These are phyloP conservation scores for Globisporangium splendens DNA, from an alignment of 352 stramenopile species.

Conservation along the genomic window DNA sequence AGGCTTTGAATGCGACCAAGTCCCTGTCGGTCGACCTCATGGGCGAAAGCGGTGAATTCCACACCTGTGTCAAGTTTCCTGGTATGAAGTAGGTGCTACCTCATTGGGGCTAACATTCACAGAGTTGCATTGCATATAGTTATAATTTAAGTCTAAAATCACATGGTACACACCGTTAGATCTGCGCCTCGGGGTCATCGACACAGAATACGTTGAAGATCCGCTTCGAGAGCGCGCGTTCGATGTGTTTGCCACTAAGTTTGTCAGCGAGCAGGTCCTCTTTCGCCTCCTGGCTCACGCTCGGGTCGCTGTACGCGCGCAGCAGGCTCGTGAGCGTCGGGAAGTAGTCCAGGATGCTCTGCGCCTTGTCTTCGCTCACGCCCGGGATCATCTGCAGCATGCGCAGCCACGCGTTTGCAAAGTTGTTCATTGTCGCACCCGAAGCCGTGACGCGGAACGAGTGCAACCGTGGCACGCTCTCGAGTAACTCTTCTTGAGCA, in stretches of 20 bases:
- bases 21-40: constrained; percentile 60
- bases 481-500: constrained; percentile 47
- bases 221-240: constrained; percentile 44
- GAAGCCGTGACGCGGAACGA: constrained; percentile 50
- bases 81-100: constrained; percentile 31
- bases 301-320: constrained; percentile 40
- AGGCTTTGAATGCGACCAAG: constrained; percentile 21
- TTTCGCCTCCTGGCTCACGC: constrained; percentile 29
- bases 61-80: constrained; percentile 80
- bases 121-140: background rate
- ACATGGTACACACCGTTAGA: constrained; percentile 16
- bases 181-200: constrained; percentile 26
- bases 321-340: constrained; percentile 56
- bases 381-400: constrained; percentile 78
- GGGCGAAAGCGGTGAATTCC: constrained; percentile 89
- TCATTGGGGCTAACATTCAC: background rate
- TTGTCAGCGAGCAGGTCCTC: constrained; percentile 57
- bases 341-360: constrained; percentile 59
- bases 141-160: background rate
- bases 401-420: constrained; percentile 65
- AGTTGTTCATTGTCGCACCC: constrained; percentile 40
- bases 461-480: constrained; percentile 49
- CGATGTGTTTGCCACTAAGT: constrained; percentile 31
- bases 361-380: constrained; percentile 68
- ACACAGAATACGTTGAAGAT: constrained; percentile 59